A percentile compares a stretch with the other conserved stretches of the same genome.
Evolutionary conservation across 1,284 basidiomycete genomes (phyloP).

Genomic region (Neolentinus lepideus): DNA sequence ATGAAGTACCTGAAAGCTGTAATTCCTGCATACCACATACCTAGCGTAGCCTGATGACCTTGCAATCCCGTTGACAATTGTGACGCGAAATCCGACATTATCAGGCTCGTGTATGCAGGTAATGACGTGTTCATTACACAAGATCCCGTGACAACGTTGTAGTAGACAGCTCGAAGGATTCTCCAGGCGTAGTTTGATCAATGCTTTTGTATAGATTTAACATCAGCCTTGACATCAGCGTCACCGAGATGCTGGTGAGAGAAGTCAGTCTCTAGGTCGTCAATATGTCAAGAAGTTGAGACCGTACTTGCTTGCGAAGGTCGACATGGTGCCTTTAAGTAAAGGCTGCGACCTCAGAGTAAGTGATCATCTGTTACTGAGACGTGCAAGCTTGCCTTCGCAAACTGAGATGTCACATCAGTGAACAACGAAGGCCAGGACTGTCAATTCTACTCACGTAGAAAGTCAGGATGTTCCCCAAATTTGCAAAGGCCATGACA

Average conservation of each 20-base stretch:
- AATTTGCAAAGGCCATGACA: slow-evolving; percentile 9
- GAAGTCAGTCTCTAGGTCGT: neutral
- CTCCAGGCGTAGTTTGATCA: neutral
- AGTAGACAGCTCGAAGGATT: neutral
- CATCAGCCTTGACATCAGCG: neutral
- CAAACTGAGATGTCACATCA: neutral
- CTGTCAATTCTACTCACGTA: neutral
- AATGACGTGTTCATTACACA: no score
- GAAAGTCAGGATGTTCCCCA: neutral
- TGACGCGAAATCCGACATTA: no score
- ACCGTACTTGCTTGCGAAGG: neutral
- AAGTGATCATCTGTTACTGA: neutral
- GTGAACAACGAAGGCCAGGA: neutral
- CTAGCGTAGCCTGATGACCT: no score
- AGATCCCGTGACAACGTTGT: neutral
- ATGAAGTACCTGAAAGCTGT: no score
- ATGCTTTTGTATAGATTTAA: slow-evolving; percentile 6
- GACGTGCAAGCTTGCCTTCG: neutral
- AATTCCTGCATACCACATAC: no score
- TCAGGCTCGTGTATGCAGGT: no score
- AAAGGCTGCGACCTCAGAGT: neutral
- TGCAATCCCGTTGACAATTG: no score
- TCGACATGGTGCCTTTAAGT: neutral
- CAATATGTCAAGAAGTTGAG: neutral
- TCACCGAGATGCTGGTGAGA: neutral